phyloP scores from a whole-genome alignment of 768 basidiomycete genomes.

The Suillus brevipes region DNA sequence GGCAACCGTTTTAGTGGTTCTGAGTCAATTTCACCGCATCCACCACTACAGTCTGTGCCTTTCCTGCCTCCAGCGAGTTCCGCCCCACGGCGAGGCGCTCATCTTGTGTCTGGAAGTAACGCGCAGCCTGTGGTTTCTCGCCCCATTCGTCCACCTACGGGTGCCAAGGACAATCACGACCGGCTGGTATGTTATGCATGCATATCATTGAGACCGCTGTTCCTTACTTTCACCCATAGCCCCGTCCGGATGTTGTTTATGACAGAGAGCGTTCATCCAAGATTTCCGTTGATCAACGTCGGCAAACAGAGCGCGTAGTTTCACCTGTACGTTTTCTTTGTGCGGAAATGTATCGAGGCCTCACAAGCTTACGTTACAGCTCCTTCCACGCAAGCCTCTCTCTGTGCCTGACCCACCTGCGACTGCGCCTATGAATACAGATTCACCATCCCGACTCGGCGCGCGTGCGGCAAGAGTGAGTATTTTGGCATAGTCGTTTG shows the following conservation, averaged over 20 bases:
- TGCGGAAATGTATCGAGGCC: not conserved
- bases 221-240: constrained; percentile 19
- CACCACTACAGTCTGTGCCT: not conserved
- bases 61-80: not conserved
- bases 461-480: not conserved
- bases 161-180: constrained; percentile 19
- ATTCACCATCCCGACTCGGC: not conserved
- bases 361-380: not conserved
- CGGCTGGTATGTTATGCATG: constrained; percentile 20
- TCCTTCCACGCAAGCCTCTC: constrained; percentile 1
- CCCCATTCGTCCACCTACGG: constrained; percentile 12
- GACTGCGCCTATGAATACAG: not conserved
- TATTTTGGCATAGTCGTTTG: not conserved
- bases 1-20: constrained; percentile 22
- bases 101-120: constrained; percentile 17
- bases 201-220: not conserved
- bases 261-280: constrained; percentile 10
- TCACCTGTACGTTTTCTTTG: constrained; percentile 22
- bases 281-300: constrained; percentile 5
- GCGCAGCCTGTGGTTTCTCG: constrained; percentile 22
- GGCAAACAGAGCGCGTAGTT: constrained; percentile 15
- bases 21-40: constrained; percentile 10
- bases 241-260: constrained; percentile 12
- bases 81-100: constrained; percentile 3
- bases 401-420: not conserved